Evolutionary conservation across 768 basidiomycete genomes (phyloP).

Genomic region (Lepiota venenata): DNA sequence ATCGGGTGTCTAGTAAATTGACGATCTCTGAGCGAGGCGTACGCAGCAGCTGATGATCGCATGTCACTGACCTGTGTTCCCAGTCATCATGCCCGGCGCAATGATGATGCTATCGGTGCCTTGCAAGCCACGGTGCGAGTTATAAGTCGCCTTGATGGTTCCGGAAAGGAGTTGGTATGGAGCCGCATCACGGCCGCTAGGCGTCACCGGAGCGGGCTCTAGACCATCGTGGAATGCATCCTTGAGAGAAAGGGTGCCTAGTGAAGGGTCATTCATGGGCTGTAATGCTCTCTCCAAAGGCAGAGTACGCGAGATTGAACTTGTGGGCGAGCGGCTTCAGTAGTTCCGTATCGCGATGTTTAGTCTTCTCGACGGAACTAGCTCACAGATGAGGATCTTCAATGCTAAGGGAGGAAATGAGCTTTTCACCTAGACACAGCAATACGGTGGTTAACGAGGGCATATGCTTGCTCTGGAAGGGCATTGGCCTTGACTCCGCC

Average conservation of each 20-base stretch:
- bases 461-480: conserved; percentile 70
- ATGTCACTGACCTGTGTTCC: conserved; percentile 47
- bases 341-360: conserved; percentile 41
- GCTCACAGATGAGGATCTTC: background rate
- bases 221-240: conserved; percentile 48
- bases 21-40: conserved; percentile 10
- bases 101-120: conserved; percentile 36
- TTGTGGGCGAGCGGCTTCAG: conserved; percentile 43
- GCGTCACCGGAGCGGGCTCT: conserved; percentile 67
- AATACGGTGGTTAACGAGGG: conserved; percentile 72
- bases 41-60: background rate
- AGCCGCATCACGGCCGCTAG: conserved; percentile 38
- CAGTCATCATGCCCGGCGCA: conserved; percentile 55
- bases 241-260: conserved; percentile 47
- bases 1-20: conserved; percentile 49
- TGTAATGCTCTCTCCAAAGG: conserved; percentile 47
- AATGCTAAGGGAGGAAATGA: background rate
- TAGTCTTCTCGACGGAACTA: conserved; percentile 42
- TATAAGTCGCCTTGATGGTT: conserved; percentile 60
- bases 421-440: conserved; percentile 50
- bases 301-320: conserved; percentile 56
- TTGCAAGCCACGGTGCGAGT: conserved; percentile 38
- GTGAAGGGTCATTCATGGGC: conserved; percentile 27
- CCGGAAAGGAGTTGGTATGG: conserved; percentile 56
- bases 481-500: conserved; percentile 76